Evolutionary conservation across 192 early-diverging fungal genomes (phyloP).

Genomic region (Podila verticillata): DNA sequence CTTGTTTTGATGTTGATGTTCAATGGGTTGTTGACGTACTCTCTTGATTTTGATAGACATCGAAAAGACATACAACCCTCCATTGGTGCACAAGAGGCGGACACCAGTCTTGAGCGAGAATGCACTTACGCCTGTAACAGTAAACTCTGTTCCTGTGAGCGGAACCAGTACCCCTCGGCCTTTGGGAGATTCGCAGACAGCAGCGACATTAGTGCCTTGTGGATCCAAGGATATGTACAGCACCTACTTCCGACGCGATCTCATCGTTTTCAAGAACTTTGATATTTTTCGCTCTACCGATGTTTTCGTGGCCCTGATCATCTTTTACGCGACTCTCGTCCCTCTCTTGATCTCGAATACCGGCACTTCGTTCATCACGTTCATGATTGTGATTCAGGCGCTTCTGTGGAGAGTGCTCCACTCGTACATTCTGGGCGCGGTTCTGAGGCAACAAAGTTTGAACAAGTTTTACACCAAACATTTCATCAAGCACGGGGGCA

Average conservation of each 20-base stretch:
- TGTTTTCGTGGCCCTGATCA: constrained; percentile 78
- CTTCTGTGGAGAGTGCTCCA: constrained; percentile 90
- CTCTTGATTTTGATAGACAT: constrained; percentile 53
- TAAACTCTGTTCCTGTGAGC: not conserved
- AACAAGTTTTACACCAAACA: constrained; percentile 87
- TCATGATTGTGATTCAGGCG: constrained; percentile 73
- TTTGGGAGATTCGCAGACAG: not conserved
- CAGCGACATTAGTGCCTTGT: constrained; percentile 26
- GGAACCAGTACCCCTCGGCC: not conserved
- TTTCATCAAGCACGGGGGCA: constrained; percentile 93
- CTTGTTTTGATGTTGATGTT: not conserved
- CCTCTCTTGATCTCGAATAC: constrained; percentile 63
- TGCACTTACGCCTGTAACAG: not conserved
- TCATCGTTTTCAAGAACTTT: constrained; percentile 92
- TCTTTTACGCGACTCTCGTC: constrained; percentile 76
- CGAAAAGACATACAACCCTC: constrained; percentile 69
- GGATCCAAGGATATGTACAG: constrained; percentile 51
- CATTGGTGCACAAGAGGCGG: constrained; percentile 40
- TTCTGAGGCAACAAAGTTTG: constrained; percentile 82
- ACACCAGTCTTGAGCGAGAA: constrained; percentile 20
- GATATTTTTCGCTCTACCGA: constrained; percentile 88
- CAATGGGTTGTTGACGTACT: not conserved
- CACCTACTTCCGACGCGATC: constrained; percentile 81
- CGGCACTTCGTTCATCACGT: constrained; percentile 37
- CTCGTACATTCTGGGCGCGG: constrained; percentile 78